Percentiles rank a stretch among this genome's conserved stretches.
phyloP scores from a whole-genome alignment of 805 yeast genomes.

The Huiozyma naganishii region DNA sequence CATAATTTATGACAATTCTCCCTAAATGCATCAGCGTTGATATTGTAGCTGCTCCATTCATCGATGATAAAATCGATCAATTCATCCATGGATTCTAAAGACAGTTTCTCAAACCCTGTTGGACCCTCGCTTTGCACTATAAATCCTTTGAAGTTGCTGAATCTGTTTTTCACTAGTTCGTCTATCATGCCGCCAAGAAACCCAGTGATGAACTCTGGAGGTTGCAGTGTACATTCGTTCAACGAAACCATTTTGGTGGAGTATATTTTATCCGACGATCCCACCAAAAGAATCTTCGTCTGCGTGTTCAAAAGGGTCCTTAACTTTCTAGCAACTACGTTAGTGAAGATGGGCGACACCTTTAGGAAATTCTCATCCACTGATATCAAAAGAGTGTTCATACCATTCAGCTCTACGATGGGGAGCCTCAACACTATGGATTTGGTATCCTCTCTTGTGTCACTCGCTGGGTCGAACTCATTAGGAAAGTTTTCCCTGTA shows the following conservation, averaged over 20 bases:
- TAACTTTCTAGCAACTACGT: slow-evolving; percentile 21
- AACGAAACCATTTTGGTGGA: slow-evolving; percentile 15
- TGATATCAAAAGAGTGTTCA: slow-evolving; percentile 12
- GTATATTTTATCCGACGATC: slow-evolving; percentile 22
- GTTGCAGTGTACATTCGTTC: slow-evolving; percentile 30
- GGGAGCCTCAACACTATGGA: slow-evolving; percentile 11
- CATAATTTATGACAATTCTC: slow-evolving; percentile 23
- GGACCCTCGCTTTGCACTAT: slow-evolving; percentile 49
- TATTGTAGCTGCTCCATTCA: slow-evolving; percentile 5
- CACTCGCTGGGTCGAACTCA: slow-evolving; percentile 14
- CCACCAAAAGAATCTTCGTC: slow-evolving; percentile 14
- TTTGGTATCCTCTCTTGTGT: slow-evolving; percentile 5
- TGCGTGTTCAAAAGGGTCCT: slow-evolving; percentile 22
- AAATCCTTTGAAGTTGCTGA: slow-evolving; percentile 9
- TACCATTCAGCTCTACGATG: slow-evolving; percentile 8
- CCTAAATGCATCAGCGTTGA: slow-evolving; percentile 5
- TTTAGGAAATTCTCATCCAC: slow-evolving; percentile 23
- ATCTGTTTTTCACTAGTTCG: slow-evolving; percentile 12
- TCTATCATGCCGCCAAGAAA: slow-evolving; percentile 36
- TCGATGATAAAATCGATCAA: slow-evolving; percentile 13
- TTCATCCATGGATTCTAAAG: slow-evolving; percentile 18
- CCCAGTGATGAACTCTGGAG: slow-evolving; percentile 57
- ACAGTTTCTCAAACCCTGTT: slow-evolving; percentile 46
- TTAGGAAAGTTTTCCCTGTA: slow-evolving; percentile 21
- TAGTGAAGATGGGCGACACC: slow-evolving; percentile 28